Base-by-base conservation (phyloP, 1,284 basidiomycete species). In the Cystobasidium slooffiae region DNA sequence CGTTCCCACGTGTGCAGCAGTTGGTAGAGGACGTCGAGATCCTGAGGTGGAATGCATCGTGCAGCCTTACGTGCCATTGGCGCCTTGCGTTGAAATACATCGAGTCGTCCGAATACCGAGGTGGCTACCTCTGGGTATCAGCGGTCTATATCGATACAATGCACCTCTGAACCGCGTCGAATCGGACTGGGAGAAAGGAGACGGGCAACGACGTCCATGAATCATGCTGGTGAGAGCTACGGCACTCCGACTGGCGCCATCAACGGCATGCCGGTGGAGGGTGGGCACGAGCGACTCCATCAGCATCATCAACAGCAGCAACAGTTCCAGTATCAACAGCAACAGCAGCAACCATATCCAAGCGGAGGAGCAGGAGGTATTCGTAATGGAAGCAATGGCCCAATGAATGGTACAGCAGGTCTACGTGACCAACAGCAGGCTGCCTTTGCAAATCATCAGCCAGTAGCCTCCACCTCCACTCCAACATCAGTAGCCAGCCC, bases 291-390 rank as follows among this genome's bases (percentile, higher is more conserved):
- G 37, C 64, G 44, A 49, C 47, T 41, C 24, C 68, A 62, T 41
- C 59, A 63, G 58, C 44, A 61, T 3, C 55, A 63, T 7, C 68
- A 72, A 31, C 59, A 72, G 43, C 56, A 68, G 22, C 10, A 39
- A 18, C 59, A 63, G 59, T 61, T 51, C 44, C 59, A 63, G 58
- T 47, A 61, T 3, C 55, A 53, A 2, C 69, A 72, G n/a, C 61
- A 72, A 20, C 56, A 68, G 22, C 10, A 39, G 16, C 59, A 63
- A 47, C 59, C 31, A 31, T 31, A 31, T 31, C 31, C 31, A 31
- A 31, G 31, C 31, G 31, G 31, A 31, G 31, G 41, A 44, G 51
- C 16, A 22, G 39, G 51, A 37, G 52, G 31, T 12, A 56, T 41
- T 22, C 51, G 14, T 22, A 52, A 46, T 43, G 43, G 51, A 31